Evolutionary conservation across 768 basidiomycete species (phyloP), one percentile per base, ranked within the genome.

Genomic region (Lyophyllum shimeji): DNA sequence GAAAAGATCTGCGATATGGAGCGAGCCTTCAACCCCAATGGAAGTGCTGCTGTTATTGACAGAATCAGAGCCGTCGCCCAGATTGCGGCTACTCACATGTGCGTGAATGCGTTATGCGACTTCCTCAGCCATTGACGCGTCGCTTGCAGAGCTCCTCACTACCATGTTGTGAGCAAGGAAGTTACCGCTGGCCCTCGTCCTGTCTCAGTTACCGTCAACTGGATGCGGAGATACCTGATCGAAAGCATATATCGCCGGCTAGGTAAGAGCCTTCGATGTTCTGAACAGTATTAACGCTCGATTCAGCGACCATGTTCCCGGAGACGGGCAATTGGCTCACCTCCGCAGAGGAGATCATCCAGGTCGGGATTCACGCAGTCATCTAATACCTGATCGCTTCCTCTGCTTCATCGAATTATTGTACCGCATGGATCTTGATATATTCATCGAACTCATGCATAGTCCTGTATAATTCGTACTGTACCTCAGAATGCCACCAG

Each of bases 171-270:
- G 50, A 79, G 82, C 65, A 74, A 70, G 59, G 59, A 66, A n/a
- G 55, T 75, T 2, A 34, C 65, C 13, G 73, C 63, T 27, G 74
- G 75, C 2, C 29, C 29, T 29, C 29, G 29, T 29, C 64, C 65
- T 34, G 47, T 76, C 11, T 65, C 73, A 0, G 61, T 66, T 0
- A 33, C 76, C 21, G 56, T 74, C 12, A 77, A 77, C 49, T 80
- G 75, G 69, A 18, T 81, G 9, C 73, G 86, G 31, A 69, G 63
- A 15, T 69, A 80, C 49, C 70, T 88, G 21, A 79, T 88, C 37
- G 86, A 88, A 63, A 79, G 76, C n/a, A 62, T 89, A 0, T 88
- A 88, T 66, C 79, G 78, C 37, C 80, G 83, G 21, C 65, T 87
- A 34, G 71, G 81, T 84, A 53, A 53, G 73, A 64, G 6, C 12